Base-by-base conservation (phyloP, 2,329 filamentous ascomycete species). In the Decorospora gaudefroyi region DNA sequence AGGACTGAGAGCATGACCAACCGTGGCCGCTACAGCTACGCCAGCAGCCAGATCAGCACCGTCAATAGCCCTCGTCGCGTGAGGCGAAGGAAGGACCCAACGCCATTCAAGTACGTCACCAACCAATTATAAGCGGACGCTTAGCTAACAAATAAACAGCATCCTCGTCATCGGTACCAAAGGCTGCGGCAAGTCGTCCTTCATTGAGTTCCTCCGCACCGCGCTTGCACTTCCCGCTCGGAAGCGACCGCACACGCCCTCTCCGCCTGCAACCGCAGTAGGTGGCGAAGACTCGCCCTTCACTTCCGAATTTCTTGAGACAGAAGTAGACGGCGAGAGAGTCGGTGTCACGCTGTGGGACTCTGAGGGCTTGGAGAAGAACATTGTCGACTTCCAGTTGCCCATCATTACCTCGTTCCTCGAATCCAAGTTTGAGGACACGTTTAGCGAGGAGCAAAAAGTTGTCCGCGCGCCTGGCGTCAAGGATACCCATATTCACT, bases 341-440 rank as follows among this genome's bases (percentile, higher is more conserved):
- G 82, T 99, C 33, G 93, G 93, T 6, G 75, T 99, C 55, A 99
- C 93, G 0, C 75, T 99, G 21, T 99, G 93, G 93, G 93, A 99
- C 69, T 97, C 93, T 0, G 86, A 93, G 62, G 93, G 93, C 1
- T 75, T 99, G 42, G 92, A 99, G 73, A 95, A 92, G 79, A 93
- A 89, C 62, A 83, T 97, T 23, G 90, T 96, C 37, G 93, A 97
- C 69, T 81, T 97, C 55, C 93, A 99, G 72, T 78, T 99, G 55
- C 84, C 91, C 49, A 90, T 95, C 68, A 91, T 97, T 77, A 86
- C 87, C 22, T 81, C 86, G 6, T 99, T 99, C 74, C 77, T 99
- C 47, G 93, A 99, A 76, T 92, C 87, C 76, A 97, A 97, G 72
- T 99, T 99, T 60, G 92, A 99, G 70, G 93, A 99, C 65, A 97